Evolutionary conservation across 23 red algal species (phyloP).

Genomic region (Gracilaria gracilis): DNA sequence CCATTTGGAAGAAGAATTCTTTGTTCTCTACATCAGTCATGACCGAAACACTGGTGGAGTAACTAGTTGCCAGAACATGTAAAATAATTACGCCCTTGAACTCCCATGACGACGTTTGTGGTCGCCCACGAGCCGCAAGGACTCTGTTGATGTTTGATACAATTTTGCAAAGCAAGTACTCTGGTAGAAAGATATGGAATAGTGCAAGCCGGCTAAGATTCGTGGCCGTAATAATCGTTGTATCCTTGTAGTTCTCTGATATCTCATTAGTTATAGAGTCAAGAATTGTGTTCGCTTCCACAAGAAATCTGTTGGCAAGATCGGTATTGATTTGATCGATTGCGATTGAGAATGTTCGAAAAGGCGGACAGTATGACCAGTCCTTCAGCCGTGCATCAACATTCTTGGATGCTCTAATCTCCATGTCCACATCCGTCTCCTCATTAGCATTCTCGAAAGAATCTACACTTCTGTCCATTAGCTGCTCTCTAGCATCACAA

Average conservation of each 20-base stretch:
- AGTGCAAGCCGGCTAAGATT: neutral
- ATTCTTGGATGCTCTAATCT: neutral
- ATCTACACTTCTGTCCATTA: neutral
- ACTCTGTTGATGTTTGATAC: constrained; percentile 15
- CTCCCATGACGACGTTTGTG: neutral
- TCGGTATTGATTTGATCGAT: constrained; percentile 10
- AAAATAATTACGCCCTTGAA: constrained; percentile 22
- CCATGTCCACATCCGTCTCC: neutral
- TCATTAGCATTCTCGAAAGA: neutral
- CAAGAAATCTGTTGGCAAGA: neutral
- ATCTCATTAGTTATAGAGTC: neutral
- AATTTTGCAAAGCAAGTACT: constrained; percentile 3
- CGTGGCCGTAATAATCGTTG: neutral
- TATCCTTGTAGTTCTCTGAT: neutral
- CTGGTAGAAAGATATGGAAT: constrained; percentile 41
- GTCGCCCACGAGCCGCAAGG: neutral
- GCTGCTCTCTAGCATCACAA: neutral
- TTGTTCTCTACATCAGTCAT: neutral
- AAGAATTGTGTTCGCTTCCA: neutral
- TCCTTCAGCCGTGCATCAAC: neutral
- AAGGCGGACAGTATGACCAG: neutral
- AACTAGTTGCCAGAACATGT: neutral
- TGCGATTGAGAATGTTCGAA: neutral
- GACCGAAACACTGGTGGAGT: neutral
- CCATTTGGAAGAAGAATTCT: constrained; percentile 26